Evolutionary conservation across 2,329 filamentous ascomycete genomes (phyloP).

Genomic region (Pseudogymnoascus sp.): DNA sequence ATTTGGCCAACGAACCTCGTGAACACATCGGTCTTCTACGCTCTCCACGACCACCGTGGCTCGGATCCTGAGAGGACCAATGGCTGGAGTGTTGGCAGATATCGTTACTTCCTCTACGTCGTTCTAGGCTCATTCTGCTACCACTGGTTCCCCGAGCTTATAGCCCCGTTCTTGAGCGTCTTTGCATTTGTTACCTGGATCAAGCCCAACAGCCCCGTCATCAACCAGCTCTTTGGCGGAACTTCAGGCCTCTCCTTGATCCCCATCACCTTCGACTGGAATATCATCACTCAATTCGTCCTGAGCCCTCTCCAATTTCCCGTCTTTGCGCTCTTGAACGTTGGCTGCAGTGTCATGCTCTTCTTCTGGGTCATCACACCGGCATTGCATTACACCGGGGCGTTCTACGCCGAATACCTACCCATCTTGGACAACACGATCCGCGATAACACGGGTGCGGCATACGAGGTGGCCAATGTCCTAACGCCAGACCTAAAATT

Average conservation of each 20-base stretch:
- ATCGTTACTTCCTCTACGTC: constrained; percentile 55
- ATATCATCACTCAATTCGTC: constrained; percentile 44
- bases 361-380: constrained; percentile 57
- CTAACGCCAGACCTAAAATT: constrained; percentile 55
- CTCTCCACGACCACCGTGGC: constrained; percentile 55
- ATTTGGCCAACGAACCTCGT: constrained; percentile 20
- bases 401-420: constrained; percentile 56
- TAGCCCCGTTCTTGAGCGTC: constrained; percentile 65
- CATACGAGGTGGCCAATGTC: constrained; percentile 58
- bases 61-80: constrained; percentile 39
- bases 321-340: constrained; percentile 68
- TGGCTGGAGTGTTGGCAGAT: constrained; percentile 61
- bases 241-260: constrained; percentile 57
- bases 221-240: constrained; percentile 70
- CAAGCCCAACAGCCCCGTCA: constrained; percentile 56
- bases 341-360: constrained; percentile 56
- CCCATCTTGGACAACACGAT: constrained; percentile 64
- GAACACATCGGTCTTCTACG: constrained; percentile 17
- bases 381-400: constrained; percentile 56
- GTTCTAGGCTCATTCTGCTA: constrained; percentile 54
- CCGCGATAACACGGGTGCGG: constrained; percentile 61
- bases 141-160: constrained; percentile 62
- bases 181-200: constrained; percentile 69
- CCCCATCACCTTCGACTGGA: constrained; percentile 72
- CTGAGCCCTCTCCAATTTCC: constrained; percentile 51